Base-by-base conservation (phyloP, 2,329 filamentous ascomycete species). In the Venturia nashicola region DNA sequence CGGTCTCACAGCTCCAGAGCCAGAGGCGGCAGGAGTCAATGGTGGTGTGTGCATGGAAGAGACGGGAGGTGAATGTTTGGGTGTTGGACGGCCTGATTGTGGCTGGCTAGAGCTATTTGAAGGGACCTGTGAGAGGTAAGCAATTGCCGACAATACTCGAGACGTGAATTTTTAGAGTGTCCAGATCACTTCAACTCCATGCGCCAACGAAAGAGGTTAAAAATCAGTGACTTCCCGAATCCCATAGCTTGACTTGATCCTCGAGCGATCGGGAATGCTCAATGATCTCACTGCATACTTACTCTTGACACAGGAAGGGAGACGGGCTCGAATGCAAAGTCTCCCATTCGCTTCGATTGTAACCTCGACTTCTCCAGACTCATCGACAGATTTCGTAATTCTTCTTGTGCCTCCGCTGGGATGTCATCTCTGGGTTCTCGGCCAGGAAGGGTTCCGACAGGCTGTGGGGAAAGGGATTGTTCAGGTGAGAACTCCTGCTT, bases 291-390 rank as follows among this genome's bases (percentile, higher is more conserved):
- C 8, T 39, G 9, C 14, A 61, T 68, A 83, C 88, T 76, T 85
- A 93, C 90, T 76, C 90, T 84, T 57, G 90, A 93, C 40, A 84
- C 82, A 44, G 94, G 93, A 62, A 97, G 80, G 43, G 94, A 97
- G 67, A 96, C 86, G 42, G 93, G 88, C 73, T 97, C 92, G 71
- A 92, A 97, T 54, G 88, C 86, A 76, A 91, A 96, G 72, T 91
- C 90, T 72, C 88, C 89, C 80, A 96, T 85, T 67, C 92, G 85
- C 65, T 86, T 83, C 70, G 92, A 88, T 77, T 97, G 92, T 66
- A 96, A 81, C 69, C 87, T 85, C 59, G 86, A 83, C 67, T 85
- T 85, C 68, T 91, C 88, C 34, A 96, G 79, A 32, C 85, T 86
- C 69, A 86, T 84, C 61, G 89, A 86, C 66, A 96, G 78, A 65